Evolutionary conservation across 192 early-diverging fungal genomes (phyloP), one percentile per base, ranked within the genome.

Genomic region (Mortierella hygrophila): DNA sequence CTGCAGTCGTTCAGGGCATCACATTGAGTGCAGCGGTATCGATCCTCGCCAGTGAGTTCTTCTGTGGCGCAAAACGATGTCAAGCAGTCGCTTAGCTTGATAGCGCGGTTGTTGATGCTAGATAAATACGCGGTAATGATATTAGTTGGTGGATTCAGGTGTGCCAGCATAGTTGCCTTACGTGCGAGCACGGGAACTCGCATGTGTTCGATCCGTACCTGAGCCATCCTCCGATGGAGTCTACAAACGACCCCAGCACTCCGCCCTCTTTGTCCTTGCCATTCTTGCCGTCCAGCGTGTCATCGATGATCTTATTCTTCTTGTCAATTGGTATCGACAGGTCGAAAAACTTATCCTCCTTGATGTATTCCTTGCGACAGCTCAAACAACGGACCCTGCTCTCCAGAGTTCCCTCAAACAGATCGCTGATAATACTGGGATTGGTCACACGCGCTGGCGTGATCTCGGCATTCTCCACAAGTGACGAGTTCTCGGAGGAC

Each of bases 341-440:
- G 72, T 87, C 88, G 73, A 83, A 89, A 70, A 89, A 86, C 29
- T 83, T 77, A 65, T 89, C 88, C 74, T 89, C 88, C n/a, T 89
- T 89, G 65, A 81, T 81, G 52, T 80, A 89, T 23, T 87, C 78
- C 82, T 87, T 82, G 47, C 74, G 84, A 35, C 88, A 89, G 63
- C 72, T 72, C 32, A 89, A 55, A 78, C 88, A 89, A 8, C 83
- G 77, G 6, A 89, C 85, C 40, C 76, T 54, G 68, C 84, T 87
- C 68, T 89, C 84, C 26, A 87, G 42, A 38, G 77, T 77, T 37
- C 88, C 88, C 38, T 89, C 83, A 55, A 89, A 89, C 40, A 89
- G 81, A 37, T 89, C 76, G 68, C 84, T 89, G 63, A 89, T 84
- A 21, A 89, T 78, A 37, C 88, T 87, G 5, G 80, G 85, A 11